Percentiles rank a stretch among this genome's conserved stretches.
Conservation (phyloP, 495 filamentous ascomycete species). For the Cryomyces minteri region DNA sequence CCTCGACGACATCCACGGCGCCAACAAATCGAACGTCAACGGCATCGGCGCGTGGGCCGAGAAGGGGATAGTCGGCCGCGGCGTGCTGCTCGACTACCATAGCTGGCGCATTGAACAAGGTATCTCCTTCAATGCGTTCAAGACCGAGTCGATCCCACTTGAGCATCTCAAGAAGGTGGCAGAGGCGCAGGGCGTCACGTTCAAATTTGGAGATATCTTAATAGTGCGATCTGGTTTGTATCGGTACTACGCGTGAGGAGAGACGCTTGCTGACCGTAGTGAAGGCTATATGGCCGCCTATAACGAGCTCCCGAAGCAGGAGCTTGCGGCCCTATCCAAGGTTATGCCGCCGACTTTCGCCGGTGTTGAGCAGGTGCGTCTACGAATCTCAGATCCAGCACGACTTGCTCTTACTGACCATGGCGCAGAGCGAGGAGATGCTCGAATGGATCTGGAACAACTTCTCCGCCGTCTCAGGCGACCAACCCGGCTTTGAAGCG, state of each 20-base stretch:
- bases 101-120: conserved; percentile 13
- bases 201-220: conserved; percentile 35
- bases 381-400: no score
- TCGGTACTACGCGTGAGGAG: background rate
- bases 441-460: conserved; percentile 21
- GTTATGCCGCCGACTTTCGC: conserved; percentile 22
- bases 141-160: conserved; percentile 21
- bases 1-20: conserved; percentile 31
- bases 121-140: conserved; percentile 24
- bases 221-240: conserved; percentile 27
- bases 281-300: conserved; percentile 27
- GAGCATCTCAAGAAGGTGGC: conserved; percentile 28
- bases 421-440: conserved; percentile 21
- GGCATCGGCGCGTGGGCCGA: conserved; percentile 30
- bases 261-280: background rate
- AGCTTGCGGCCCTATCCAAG: conserved; percentile 18
- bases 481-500: conserved; percentile 17
- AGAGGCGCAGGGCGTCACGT: conserved; percentile 26
- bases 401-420: no score
- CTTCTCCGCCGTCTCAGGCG: conserved; percentile 17
- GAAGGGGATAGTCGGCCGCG: conserved; percentile 25
- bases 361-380: conserved; percentile 22
- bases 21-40: conserved; percentile 17
- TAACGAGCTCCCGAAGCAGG: conserved; percentile 11
- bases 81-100: conserved; percentile 28